Evolutionary conservation across 2,329 filamentous ascomycete species (phyloP).

Genomic region (Tolypocladium album): DNA sequence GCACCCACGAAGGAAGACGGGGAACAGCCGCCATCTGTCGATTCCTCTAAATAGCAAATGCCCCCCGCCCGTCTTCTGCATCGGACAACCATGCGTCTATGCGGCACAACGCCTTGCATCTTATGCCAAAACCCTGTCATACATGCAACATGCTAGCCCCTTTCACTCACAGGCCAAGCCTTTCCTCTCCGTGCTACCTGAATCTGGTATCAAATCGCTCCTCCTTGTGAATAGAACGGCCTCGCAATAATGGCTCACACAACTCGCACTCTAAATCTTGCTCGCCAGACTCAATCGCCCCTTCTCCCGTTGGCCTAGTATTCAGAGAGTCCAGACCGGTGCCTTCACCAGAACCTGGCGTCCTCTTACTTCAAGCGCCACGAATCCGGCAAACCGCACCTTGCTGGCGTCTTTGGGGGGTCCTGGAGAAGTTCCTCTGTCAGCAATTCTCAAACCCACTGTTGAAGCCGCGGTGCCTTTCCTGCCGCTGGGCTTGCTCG

Average conservation of each 20-base stretch:
- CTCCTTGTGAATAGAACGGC: neutral
- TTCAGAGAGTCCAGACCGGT: constrained; percentile 53
- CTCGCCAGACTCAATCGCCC: neutral
- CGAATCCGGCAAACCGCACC: constrained; percentile 66
- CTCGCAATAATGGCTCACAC: neutral
- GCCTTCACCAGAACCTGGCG: constrained; percentile 67
- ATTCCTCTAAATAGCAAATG: neutral
- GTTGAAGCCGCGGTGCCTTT: constrained; percentile 18
- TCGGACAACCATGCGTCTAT: neutral
- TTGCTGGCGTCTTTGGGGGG: constrained; percentile 38
- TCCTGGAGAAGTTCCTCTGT: constrained; percentile 25
- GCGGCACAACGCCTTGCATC: neutral
- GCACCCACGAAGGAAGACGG: neutral
- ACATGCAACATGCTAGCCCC: neutral
- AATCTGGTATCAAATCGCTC: neutral
- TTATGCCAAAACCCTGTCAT: neutral
- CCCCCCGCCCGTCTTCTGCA: neutral
- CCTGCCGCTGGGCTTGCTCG: constrained; percentile 4
- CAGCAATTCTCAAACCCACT: constrained; percentile 21
- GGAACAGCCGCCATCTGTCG: neutral
- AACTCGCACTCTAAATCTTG: neutral
- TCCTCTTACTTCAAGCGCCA: constrained; percentile 64
- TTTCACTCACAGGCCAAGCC: neutral
- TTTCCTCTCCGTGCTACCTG: neutral
- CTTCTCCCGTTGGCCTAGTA: neutral